phyloP scores from a whole-genome alignment of 1,139 yeast genomes.

The Diutina pseudorugosa region DNA sequence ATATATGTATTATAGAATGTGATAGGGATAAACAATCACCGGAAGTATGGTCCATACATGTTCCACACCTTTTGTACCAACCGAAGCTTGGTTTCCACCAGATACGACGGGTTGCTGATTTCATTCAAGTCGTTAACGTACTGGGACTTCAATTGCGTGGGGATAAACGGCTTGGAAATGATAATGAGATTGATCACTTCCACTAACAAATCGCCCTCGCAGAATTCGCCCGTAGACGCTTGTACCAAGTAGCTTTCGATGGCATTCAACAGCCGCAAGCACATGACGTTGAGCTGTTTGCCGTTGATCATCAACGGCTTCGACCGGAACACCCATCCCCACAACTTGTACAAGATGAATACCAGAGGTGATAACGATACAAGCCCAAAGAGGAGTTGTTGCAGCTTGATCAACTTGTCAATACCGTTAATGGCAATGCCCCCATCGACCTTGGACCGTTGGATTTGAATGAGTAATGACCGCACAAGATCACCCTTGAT shows the following conservation, averaged over 20 bases:
- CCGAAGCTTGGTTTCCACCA: conserved; percentile 15
- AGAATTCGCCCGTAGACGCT: conserved; percentile 7
- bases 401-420: conserved; percentile 78
- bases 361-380: conserved; percentile 81
- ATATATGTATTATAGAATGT: neutral
- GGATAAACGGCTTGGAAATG: conserved; percentile 36
- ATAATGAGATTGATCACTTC: conserved; percentile 44
- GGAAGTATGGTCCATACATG: conserved; percentile 32
- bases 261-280: conserved; percentile 41
- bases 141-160: conserved; percentile 30
- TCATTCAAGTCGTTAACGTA: conserved; percentile 50
- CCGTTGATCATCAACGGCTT: conserved; percentile 22
- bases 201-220: conserved; percentile 42
- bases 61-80: conserved; percentile 45
- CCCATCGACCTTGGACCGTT: conserved; percentile 92
- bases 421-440: conserved; percentile 84
- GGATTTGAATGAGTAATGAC: conserved; percentile 75
- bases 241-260: conserved; percentile 39
- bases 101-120: conserved; percentile 14
- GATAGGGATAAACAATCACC: conserved; percentile 6
- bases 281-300: conserved; percentile 20
- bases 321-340: neutral
- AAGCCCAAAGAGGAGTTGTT: conserved; percentile 83
- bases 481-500: conserved; percentile 61
- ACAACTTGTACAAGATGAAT: conserved; percentile 36